phyloP scores from a whole-genome alignment of 1,139 yeast genomes.

The Pichia sp. region DNA sequence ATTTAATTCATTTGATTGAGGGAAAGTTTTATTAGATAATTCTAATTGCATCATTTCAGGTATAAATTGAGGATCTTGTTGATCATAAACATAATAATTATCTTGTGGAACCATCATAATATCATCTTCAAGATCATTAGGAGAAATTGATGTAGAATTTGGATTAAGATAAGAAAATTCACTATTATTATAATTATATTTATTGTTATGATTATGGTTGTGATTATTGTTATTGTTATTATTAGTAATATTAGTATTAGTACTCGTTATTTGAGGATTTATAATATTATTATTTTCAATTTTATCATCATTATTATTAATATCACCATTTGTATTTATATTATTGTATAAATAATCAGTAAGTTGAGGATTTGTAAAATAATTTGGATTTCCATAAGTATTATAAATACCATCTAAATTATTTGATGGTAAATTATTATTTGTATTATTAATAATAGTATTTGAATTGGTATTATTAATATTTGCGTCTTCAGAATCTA shows the following conservation, averaged over 20 bases:
- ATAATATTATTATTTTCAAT: not conserved
- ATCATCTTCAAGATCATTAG: slow-evolving; percentile 19
- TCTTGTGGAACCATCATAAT: slow-evolving; percentile 28
- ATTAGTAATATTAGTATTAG: not conserved
- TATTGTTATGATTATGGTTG: slow-evolving; percentile 1
- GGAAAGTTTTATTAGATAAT: slow-evolving; percentile 23
- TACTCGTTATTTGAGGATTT: slow-evolving; percentile 8
- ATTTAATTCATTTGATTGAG: slow-evolving; percentile 28
- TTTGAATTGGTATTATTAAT: not conserved
- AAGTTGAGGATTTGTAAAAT: slow-evolving; percentile 20
- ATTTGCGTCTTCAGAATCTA: slow-evolving; percentile 6
- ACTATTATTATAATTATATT: not conserved
- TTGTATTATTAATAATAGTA: not conserved
- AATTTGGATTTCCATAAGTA: slow-evolving; percentile 26
- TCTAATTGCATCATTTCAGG: slow-evolving; percentile 27
- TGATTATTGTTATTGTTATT: slow-evolving; percentile 11
- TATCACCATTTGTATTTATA: not conserved
- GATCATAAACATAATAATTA: slow-evolving; percentile 22
- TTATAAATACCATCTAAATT: slow-evolving; percentile 21
- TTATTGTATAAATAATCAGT: slow-evolving; percentile 6
- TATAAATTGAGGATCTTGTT: slow-evolving; percentile 22
- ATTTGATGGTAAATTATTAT: slow-evolving; percentile 1
- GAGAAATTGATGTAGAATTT: too few relatives aligned
- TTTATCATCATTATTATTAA: not conserved
- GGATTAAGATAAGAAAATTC: too few relatives aligned